A percentile compares a stretch with the other conserved stretches of the same genome.
phyloP scores from a whole-genome alignment of 306 rosid species.

The Gastrolobium villosum region DNA sequence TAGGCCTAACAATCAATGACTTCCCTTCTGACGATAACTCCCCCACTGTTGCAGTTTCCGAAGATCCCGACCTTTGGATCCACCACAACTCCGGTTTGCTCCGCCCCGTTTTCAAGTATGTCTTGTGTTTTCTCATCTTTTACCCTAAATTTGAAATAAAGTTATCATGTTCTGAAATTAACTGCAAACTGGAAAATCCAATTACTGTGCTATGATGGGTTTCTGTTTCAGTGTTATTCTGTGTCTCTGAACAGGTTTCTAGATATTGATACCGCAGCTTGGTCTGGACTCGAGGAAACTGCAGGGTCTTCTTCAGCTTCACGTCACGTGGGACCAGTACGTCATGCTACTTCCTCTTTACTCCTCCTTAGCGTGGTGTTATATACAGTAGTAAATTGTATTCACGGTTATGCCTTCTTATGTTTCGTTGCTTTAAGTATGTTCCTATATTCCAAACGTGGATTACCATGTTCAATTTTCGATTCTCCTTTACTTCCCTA shows the following conservation, averaged over 20 bases:
- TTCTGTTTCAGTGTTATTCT: slow-evolving; percentile 5
- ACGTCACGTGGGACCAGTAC: slow-evolving; percentile 90
- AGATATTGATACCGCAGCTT: slow-evolving; percentile 75
- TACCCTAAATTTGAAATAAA: not conserved
- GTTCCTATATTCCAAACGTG: not conserved
- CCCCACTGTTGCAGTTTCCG: slow-evolving; percentile 60
- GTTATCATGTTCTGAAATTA: no score
- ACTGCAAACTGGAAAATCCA: not conserved
- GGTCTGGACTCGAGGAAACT: slow-evolving; percentile 93
- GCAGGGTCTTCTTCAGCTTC: slow-evolving; percentile 75
- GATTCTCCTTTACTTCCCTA: not conserved
- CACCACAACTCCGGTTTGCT: slow-evolving; percentile 67
- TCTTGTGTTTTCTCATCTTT: not conserved
- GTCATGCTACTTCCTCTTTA: slow-evolving; percentile 39
- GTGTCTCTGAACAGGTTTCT: slow-evolving; percentile 61
- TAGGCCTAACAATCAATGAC: slow-evolving; percentile 50
- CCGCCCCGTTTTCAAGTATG: slow-evolving; percentile 74
- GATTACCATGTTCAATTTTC: not conserved
- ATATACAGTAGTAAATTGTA: not conserved
- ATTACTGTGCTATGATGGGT: not conserved
- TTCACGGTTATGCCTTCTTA: slow-evolving; percentile 8
- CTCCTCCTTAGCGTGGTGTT: not conserved
- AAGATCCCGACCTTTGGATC: slow-evolving; percentile 78
- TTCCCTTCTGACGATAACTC: slow-evolving; percentile 36
- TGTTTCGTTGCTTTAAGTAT: slow-evolving; percentile 21